A percentile compares a stretch with the other conserved stretches of the same genome.
These are phyloP conservation scores for Mercurialis annua DNA, from an alignment of 345 rosid species.

Conservation along the genomic window DNA sequence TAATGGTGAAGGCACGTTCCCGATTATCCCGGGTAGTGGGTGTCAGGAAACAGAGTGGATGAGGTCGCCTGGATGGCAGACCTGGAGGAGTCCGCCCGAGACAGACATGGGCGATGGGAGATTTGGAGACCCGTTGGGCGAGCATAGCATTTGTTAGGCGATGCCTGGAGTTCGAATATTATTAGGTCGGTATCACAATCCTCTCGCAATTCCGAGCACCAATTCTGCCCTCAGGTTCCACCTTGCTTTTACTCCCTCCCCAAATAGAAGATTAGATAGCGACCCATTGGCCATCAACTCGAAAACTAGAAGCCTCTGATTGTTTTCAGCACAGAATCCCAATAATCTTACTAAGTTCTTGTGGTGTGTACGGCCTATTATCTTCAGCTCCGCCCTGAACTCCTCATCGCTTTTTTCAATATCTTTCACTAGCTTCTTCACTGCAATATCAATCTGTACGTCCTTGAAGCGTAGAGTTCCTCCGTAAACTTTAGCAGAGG, in stretches of 20 bases:
- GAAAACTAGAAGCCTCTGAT: slow-evolving; percentile 25
- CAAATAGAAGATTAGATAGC: slow-evolving; percentile 20
- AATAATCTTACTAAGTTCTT: slow-evolving; percentile 27
- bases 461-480: slow-evolving; percentile 20
- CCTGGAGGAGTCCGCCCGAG: no score
- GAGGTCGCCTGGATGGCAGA: no score
- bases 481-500: slow-evolving; percentile 29
- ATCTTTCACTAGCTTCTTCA: slow-evolving; percentile 23
- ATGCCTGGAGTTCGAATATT: no score
- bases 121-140: no score
- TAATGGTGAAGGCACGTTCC: no score
- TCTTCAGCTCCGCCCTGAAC: slow-evolving; percentile 32
- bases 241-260: slow-evolving; percentile 12
- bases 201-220: slow-evolving; percentile 26
- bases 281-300: slow-evolving; percentile 30
- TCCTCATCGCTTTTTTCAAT: slow-evolving; percentile 24
- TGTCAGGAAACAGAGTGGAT: no score
- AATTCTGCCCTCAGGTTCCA: slow-evolving; percentile 29
- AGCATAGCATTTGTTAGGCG: no score
- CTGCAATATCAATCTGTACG: slow-evolving; percentile 22
- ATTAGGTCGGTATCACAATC: no score
- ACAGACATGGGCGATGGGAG: no score
- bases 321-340: slow-evolving; percentile 29
- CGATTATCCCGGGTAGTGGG: no score
- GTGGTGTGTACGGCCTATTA: slow-evolving; percentile 32